Evolutionary conservation across 1,284 basidiomycete species (phyloP).

Genomic region (Ceratobasidium sp.): DNA sequence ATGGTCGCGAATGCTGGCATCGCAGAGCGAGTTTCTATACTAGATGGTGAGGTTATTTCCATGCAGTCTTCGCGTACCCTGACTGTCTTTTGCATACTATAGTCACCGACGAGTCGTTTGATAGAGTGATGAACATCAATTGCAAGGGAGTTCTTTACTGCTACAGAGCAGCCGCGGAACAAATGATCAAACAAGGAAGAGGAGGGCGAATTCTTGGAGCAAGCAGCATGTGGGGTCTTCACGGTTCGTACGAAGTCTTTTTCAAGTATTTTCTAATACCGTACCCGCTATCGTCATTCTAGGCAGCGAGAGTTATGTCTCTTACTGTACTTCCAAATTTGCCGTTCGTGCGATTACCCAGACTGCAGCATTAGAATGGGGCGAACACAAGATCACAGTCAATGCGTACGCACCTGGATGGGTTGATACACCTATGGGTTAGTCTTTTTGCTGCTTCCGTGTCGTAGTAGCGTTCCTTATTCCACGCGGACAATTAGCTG

Average conservation of each 20-base stretch:
- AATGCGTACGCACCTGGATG: slow-evolving; percentile 42
- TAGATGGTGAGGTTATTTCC: slow-evolving; percentile 39
- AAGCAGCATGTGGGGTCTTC: background rate
- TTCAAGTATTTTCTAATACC: too few species aligned
- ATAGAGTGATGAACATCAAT: slow-evolving; percentile 49
- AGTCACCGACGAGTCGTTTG: slow-evolving; percentile 47
- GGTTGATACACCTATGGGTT: slow-evolving; percentile 39
- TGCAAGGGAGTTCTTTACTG: slow-evolving; percentile 51
- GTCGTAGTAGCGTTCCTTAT: background rate
- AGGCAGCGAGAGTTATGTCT: background rate
- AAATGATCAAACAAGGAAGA: slow-evolving; percentile 51
- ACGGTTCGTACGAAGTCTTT: background rate
- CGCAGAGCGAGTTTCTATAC: slow-evolving; percentile 18
- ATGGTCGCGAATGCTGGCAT: slow-evolving; percentile 48
- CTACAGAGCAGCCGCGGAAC: slow-evolving; percentile 52
- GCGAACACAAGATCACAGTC: slow-evolving; percentile 40
- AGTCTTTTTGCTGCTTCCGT: background rate
- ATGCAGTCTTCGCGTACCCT: background rate
- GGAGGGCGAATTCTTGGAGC: slow-evolving; percentile 54
- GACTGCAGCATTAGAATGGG: slow-evolving; percentile 46
- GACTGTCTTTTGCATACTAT: background rate
- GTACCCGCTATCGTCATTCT: too few species aligned
- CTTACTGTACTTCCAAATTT: slow-evolving; percentile 47
- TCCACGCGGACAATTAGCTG: background rate
- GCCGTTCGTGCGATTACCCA: slow-evolving; percentile 48